A percentile compares a stretch with the other conserved stretches of the same genome.
Evolutionary conservation across 2,329 filamentous ascomycete genomes (phyloP).

Genomic region (Aspergillus novoparasiticus): DNA sequence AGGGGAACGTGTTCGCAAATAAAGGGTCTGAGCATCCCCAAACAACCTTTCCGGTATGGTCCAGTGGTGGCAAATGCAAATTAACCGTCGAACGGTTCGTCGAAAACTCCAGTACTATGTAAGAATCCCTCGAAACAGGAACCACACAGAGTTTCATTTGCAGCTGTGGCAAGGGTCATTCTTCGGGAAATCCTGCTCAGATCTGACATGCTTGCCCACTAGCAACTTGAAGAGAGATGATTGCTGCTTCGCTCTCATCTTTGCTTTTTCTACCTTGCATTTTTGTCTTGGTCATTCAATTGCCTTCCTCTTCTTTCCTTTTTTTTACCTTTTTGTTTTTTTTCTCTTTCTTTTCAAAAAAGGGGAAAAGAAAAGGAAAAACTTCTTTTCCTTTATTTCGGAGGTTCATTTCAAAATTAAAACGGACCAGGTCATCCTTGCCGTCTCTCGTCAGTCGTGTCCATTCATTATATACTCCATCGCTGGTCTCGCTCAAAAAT

Average conservation of each 20-base stretch:
- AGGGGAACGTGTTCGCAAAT: neutral
- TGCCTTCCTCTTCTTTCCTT: neutral
- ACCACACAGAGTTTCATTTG: neutral
- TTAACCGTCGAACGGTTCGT: neutral
- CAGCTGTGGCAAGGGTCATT: slow-evolving; percentile 13
- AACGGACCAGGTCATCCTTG: neutral
- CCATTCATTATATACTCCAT: slow-evolving; percentile 1
- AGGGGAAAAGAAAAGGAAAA: neutral
- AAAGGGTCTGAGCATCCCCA: neutral
- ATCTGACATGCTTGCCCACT: neutral
- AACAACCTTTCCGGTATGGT: neutral
- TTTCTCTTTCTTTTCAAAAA: no score
- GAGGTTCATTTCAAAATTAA: neutral
- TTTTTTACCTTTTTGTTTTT: no score
- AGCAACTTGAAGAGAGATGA: neutral
- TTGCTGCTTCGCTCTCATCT: neutral
- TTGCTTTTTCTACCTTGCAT: neutral
- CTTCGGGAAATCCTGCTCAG: slow-evolving; percentile 2
- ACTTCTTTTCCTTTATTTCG: neutral
- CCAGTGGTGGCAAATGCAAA: neutral
- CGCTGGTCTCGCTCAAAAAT: slow-evolving; percentile 1
- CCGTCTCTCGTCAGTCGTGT: neutral
- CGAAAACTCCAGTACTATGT: neutral
- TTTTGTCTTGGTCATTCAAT: neutral
- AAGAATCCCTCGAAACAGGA: neutral